Percentiles rank a stretch among this genome's conserved stretches.
These are phyloP conservation scores for Colletotrichum cereale DNA, from an alignment of 2,329 filamentous ascomycete genomes.

Conservation along the genomic window DNA sequence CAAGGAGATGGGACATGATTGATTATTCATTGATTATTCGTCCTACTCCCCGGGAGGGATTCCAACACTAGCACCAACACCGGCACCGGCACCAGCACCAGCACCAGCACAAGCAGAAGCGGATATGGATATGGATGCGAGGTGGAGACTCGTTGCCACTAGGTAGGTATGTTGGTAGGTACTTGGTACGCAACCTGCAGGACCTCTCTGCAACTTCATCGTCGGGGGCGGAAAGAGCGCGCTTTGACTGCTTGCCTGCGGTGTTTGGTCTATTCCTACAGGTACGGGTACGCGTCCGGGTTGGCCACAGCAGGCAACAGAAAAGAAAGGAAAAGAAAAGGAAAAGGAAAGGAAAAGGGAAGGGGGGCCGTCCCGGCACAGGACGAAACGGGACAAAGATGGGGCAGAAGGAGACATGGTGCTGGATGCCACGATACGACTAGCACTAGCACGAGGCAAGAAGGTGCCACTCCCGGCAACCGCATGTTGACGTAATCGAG, in stretches of 20 bases:
- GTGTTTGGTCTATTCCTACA: neutral
- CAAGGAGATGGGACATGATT: constrained; percentile 9
- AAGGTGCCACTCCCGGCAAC: constrained; percentile 31
- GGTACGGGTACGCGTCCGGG: constrained; percentile 4
- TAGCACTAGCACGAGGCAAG: constrained; percentile 38
- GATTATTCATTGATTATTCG: constrained; percentile 19
- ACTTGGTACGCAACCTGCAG: no score
- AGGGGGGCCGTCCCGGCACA: constrained; percentile 7
- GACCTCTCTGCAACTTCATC: neutral
- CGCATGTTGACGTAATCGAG: constrained; percentile 5
- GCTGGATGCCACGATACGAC: constrained; percentile 20
- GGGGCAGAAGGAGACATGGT: constrained; percentile 24
- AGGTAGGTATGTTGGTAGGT: neutral
- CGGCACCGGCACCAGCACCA: neutral
- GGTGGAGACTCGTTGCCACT: constrained; percentile 1
- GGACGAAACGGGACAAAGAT: constrained; percentile 30
- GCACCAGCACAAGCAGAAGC: neutral
- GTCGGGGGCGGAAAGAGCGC: constrained; percentile 6
- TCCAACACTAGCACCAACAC: neutral
- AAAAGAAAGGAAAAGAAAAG: neutral
- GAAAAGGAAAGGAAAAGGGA: neutral
- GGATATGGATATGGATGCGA: constrained; percentile 7
- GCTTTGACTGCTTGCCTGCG: constrained; percentile 4
- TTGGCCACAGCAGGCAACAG: constrained; percentile 7
- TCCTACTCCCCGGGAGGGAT: constrained; percentile 13